Evolutionary conservation across 176 grass and related monocot species (phyloP), one percentile per base, ranked within the genome.

Genomic region (Stipa capillata): DNA sequence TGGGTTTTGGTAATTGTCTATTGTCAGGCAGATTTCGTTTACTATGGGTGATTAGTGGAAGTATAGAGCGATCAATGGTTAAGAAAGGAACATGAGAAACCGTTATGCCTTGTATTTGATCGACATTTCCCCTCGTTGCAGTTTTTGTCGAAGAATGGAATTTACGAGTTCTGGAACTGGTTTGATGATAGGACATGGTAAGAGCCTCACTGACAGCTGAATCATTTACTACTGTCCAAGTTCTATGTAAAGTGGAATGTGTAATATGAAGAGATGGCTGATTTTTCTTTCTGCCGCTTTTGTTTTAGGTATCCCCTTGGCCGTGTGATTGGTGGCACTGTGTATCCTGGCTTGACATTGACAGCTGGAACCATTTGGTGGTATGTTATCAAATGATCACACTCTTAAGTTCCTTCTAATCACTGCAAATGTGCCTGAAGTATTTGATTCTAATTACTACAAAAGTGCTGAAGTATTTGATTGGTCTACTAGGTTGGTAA

Each of bases 111-210:
- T 56, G 6, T 32, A 60, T 85, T 14, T 79, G 58, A 11, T 63
- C 34, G 84, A 70, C 84, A n/a, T 91, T 63, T 41, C 4, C 73
- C 5, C 72, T 74, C 13, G 13, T 76, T 40, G 82, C 90, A 99
- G 97, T 99, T 93, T 84, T 74, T 99, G 70, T 90, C 92, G 41
- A 99, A 99, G 92, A 99, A 96, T 84, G 97, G 97, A 78, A 96
- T 99, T 83, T 99, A 96, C 7, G 97, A 99, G 59, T 99, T 99
- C 74, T 99, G 92, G 97, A 99, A 99, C 75, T 99, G 97, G 97
- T 99, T 99, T 88, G 97, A 99, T 75, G 97, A 99, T 66, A 89
- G 97, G 76, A 99, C 97, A 60, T 99, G 96, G 96, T 95, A 91
- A 75, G 72, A 54, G 14, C 64, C 25, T 69, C 9, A 10, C 5